Conservation (phyloP, 306 rosid species). For the Sicyos edulis region DNA sequence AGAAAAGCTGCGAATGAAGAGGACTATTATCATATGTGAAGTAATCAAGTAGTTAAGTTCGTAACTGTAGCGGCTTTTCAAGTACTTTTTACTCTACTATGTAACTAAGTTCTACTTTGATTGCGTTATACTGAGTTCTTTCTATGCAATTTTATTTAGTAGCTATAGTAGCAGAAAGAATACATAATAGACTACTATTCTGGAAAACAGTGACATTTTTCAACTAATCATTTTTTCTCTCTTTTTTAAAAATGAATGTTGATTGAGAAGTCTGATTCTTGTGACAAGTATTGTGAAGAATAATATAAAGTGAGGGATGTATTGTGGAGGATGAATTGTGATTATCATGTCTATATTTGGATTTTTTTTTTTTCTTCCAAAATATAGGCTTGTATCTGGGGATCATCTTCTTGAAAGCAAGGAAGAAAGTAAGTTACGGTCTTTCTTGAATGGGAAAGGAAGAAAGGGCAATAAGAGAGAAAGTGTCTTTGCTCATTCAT, state of each 20-base stretch:
- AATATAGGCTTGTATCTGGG: constrained; percentile 6
- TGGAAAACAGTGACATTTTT: background rate
- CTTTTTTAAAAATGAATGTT: background rate
- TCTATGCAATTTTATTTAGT: constrained; percentile 1
- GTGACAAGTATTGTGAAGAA: too few species aligned
- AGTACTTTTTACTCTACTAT: constrained; percentile 5
- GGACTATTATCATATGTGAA: background rate
- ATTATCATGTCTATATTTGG: background rate
- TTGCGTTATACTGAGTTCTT: constrained; percentile 2
- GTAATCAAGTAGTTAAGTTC: constrained; percentile 6
- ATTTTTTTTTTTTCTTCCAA: background rate
- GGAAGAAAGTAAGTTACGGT: too few species aligned
- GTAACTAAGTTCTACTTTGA: background rate
- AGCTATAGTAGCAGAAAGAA: background rate
- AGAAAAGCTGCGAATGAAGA: constrained; percentile 9
- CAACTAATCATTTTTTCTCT: background rate
- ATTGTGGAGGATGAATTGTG: background rate
- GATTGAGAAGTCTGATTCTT: background rate
- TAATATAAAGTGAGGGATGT: background rate
- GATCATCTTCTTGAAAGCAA: background rate
- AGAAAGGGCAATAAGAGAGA: too few species aligned
- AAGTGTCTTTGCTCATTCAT: too few species aligned
- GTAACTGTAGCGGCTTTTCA: constrained; percentile 7
- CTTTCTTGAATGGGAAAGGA: too few species aligned
- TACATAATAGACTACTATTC: background rate